Percentiles rank a stretch among this genome's conserved stretches.
Evolutionary conservation across 192 early-diverging fungal species (phyloP).

Genomic region (Coemansia sp.): DNA sequence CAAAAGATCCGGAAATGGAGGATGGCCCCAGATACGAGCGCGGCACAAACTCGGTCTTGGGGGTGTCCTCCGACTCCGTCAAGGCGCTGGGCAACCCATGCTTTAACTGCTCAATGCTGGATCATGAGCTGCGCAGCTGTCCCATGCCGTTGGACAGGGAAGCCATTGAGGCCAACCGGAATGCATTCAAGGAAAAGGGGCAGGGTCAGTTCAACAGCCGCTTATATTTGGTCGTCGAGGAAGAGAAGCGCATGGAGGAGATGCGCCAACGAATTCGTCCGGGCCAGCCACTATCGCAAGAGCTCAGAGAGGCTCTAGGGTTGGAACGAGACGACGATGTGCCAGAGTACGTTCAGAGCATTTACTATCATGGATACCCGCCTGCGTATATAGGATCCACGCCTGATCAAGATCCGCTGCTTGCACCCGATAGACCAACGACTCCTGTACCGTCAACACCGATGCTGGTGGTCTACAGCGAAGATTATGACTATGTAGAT

Average conservation of each 20-base stretch:
- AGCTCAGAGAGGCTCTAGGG: constrained; percentile 33
- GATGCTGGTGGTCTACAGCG: constrained; percentile 29
- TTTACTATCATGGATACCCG: constrained; percentile 45
- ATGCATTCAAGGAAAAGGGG: constrained; percentile 29
- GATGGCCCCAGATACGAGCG: constrained; percentile 18
- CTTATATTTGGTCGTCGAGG: constrained; percentile 36
- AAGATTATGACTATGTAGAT: constrained; percentile 23
- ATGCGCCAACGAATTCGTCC: constrained; percentile 36
- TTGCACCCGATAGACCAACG: not conserved
- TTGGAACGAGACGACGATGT: constrained; percentile 23
- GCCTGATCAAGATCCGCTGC: constrained; percentile 37
- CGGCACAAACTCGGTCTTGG: constrained; percentile 33
- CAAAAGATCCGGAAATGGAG: constrained; percentile 13
- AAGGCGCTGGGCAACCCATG: constrained; percentile 44
- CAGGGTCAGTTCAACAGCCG: constrained; percentile 30
- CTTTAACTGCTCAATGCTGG: constrained; percentile 51
- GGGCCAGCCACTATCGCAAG: constrained; percentile 40
- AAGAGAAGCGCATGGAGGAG: constrained; percentile 30
- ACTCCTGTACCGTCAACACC: constrained; percentile 19
- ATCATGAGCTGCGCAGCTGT: constrained; percentile 44
- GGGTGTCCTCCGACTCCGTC: constrained; percentile 12
- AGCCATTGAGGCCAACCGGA: constrained; percentile 33
- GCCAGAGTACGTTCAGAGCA: constrained; percentile 41
- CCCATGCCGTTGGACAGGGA: constrained; percentile 33
- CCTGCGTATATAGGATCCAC: constrained; percentile 42